Evolutionary conservation across 805 yeast species (phyloP).

Genomic region (Wickerhamomyces bisporus): DNA sequence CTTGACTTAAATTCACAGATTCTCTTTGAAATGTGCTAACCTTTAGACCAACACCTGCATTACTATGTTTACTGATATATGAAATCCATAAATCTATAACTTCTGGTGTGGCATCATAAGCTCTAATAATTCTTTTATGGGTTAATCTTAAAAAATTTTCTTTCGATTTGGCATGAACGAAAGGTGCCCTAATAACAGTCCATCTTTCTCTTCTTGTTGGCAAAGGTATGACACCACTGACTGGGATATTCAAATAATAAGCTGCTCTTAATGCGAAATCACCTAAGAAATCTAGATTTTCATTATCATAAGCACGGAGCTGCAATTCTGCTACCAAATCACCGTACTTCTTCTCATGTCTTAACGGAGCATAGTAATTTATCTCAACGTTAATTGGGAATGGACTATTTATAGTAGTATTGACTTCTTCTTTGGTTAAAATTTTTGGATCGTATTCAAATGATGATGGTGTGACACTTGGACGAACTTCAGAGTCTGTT

Average conservation of each 20-base stretch:
- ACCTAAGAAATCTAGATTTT: slow-evolving; percentile 66
- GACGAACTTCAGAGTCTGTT: slow-evolving; percentile 6
- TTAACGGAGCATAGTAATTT: slow-evolving; percentile 74
- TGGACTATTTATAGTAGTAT: slow-evolving; percentile 42
- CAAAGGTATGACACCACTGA: slow-evolving; percentile 63
- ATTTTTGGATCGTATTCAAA: slow-evolving; percentile 33
- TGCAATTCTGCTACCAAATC: slow-evolving; percentile 74
- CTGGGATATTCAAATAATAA: slow-evolving; percentile 83
- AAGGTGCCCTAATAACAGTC: slow-evolving; percentile 92
- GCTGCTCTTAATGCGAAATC: slow-evolving; percentile 91
- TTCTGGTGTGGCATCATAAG: slow-evolving; percentile 83
- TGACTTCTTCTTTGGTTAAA: slow-evolving; percentile 28
- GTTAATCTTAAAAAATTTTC: slow-evolving; percentile 92
- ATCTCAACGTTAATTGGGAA: slow-evolving; percentile 83
- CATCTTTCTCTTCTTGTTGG: slow-evolving; percentile 77
- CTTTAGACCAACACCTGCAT: slow-evolving; percentile 79
- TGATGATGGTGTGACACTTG: slow-evolving; percentile 5
- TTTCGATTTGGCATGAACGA: slow-evolving; percentile 89
- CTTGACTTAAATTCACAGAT: slow-evolving; percentile 37
- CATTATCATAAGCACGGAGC: slow-evolving; percentile 65
- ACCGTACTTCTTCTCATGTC: slow-evolving; percentile 61
- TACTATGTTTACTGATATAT: slow-evolving; percentile 67
- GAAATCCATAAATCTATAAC: slow-evolving; percentile 79
- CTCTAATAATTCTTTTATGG: slow-evolving; percentile 63
- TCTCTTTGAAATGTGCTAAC: slow-evolving; percentile 60